Conservation (phyloP, 176 grass and related monocot genomes). For the Panicum miliaceum region DNA sequence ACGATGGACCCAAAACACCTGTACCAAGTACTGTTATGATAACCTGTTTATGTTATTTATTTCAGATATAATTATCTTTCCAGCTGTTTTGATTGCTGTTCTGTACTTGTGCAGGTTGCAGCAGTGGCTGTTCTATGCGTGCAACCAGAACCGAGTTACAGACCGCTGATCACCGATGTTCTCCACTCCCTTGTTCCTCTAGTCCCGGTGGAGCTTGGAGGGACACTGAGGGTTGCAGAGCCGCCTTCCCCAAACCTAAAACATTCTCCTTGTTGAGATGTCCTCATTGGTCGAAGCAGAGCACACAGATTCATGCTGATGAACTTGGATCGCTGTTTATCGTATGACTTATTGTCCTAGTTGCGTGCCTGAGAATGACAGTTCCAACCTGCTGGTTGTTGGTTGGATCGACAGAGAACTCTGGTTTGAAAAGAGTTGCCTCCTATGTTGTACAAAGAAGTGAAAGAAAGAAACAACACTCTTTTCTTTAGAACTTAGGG, state of each 20-base stretch:
- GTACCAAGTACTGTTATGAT: slow-evolving; percentile 69
- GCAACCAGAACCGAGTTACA: slow-evolving; percentile 94
- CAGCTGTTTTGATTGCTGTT: slow-evolving; percentile 5
- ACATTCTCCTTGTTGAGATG: slow-evolving; percentile 37
- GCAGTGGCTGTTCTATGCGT: slow-evolving; percentile 91
- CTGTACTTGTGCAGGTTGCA: slow-evolving; percentile 67
- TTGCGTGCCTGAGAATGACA: slow-evolving; percentile 17
- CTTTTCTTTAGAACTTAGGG: slow-evolving; percentile 42
- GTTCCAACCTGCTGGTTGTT: slow-evolving; percentile 34
- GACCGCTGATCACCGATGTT: slow-evolving; percentile 94
- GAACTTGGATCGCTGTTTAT: slow-evolving; percentile 12
- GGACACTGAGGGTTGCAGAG: slow-evolving; percentile 67
- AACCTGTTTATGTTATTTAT: slow-evolving; percentile 22
- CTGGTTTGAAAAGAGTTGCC: slow-evolving; percentile 37
- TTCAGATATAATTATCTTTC: slow-evolving; percentile 5
- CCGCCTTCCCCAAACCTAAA: slow-evolving; percentile 46
- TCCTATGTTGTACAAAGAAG: slow-evolving; percentile 48
- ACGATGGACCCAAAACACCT: slow-evolving; percentile 94
- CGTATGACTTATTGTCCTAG: slow-evolving; percentile 38
- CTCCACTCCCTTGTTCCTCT: slow-evolving; percentile 95
- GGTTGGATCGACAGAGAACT: slow-evolving; percentile 27
- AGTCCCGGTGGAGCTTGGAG: slow-evolving; percentile 85
- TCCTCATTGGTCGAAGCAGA: neutral
- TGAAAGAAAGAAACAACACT: slow-evolving; percentile 16
- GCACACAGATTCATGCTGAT: slow-evolving; percentile 4